Base-by-base conservation (phyloP, 2,329 filamentous ascomycete species). In the Neonectria punicea region DNA sequence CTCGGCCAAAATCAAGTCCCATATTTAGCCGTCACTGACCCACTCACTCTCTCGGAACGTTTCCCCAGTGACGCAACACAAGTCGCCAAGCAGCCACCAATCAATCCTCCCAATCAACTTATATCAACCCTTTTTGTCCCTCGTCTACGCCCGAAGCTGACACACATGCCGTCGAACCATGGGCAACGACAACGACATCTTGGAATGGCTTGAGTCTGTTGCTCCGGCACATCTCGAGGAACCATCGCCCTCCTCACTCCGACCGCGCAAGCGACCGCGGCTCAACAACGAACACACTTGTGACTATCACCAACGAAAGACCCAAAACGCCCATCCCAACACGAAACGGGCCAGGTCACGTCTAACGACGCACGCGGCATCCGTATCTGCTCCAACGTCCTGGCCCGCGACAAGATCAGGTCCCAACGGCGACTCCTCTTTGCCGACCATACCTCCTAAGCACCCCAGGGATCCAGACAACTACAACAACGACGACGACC, bases 201-300 rank as follows among this genome's bases (percentile, higher is more conserved):
- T 51, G 47, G 13, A 51, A 22, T 51, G 47, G 47, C 47, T 51
- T 22, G 20, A 51, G 28, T 34, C 47, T 51, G 47, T 51, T 51
- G 5, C 34, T 16, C 30, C 47, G 30, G 28, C 47, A 2, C 25
- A 34, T 51, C 14, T 22, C 47, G n/a, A 51, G 10, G 7, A 51
- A 14, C 5, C 25, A 51, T 51, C 47, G n/a, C 30, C 14, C 25
- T 51, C 47, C n/a, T 51, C 16, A 1, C 11, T 16, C 47, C 22
- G n/a, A 22, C 47, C 47, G 47, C 47, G 25, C 25, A 51, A 51
- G 22, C 47, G 25, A 51, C 6, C n/a, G 22, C 14, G 20, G n/a
- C 47, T 51, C 25, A 32, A 30, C 25, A 20, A 46, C 7, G 43
- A 20, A 46, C 18, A 20, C 18, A 11, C 43, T 46, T 10, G 43